Base-by-base conservation (phyloP, 2,329 filamentous ascomycete genomes). In the Colletotrichum zoysiae region DNA sequence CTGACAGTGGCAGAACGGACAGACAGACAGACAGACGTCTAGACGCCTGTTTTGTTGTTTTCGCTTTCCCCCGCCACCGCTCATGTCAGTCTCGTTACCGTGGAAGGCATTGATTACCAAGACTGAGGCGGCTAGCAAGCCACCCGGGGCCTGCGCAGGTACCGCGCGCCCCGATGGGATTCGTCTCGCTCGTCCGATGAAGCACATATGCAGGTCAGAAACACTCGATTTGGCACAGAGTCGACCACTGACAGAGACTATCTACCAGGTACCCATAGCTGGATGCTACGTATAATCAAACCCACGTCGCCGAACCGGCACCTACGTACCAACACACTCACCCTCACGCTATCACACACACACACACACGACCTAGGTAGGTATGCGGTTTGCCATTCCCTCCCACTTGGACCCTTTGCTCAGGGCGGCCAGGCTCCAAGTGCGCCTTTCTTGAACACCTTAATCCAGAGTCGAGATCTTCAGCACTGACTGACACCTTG, bases 171-270 rank as follows among this genome's bases (percentile, higher is more conserved):
- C 33, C 7, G n/a, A 46, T 50, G 50, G 11, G 33, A 30, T 35
- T 40, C 57, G 11, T 55, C 64, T 69, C 70, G 40, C 64, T 69
- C 70, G 48, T 69, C 70, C 65, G 57, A 72, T 69, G 40, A 35
- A 23, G 48, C 40, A 20, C 33, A 50, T 65, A 58, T 63, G 44
- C 30, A 46, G 16, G 57, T 7, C 38, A 40, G 33, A 30, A 63
- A 63, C 60, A 42, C 61, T 33, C 30, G 38, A 40, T 26, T 26
- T 46, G 38, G 14, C 53, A 59, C 56, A 71, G 30, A 42, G 30
- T 60, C 16, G 46, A 18, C 38, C 68, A 69, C 53, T 69, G 65
- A 69, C 55, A 42, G 53, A 64, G 30, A 30, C 30, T 30, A 30
- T 30, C 30, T 30, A 30, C 30, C 2, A 30, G 30, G 30, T 30